Evolutionary conservation across 371 early-diverging fungal genomes (phyloP).

Genomic region (Sporodiniella umbellata): DNA sequence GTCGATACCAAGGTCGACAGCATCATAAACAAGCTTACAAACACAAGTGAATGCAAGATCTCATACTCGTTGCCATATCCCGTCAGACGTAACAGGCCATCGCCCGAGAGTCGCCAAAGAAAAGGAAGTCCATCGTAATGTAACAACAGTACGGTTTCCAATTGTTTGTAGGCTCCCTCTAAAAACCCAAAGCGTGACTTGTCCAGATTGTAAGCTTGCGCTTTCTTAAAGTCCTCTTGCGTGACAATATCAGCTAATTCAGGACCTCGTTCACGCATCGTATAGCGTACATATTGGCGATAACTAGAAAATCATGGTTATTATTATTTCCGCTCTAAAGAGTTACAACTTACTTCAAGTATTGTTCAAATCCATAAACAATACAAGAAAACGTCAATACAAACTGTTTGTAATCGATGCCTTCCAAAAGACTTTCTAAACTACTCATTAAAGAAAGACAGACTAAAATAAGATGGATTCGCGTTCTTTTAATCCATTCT

Average conservation of each 20-base stretch:
- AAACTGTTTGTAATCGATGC: conserved; percentile 67
- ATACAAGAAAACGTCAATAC: conserved; percentile 67
- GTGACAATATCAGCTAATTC: conserved; percentile 65
- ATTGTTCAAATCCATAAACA: conserved; percentile 67
- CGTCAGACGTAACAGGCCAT: conserved; percentile 38
- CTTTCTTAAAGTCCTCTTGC: conserved; percentile 75
- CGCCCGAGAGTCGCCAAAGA: conserved; percentile 71
- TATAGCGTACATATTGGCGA: conserved; percentile 75
- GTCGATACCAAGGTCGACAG: conserved; percentile 66
- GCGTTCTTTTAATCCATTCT: not conserved
- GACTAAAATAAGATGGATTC: not conserved
- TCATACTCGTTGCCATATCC: conserved; percentile 74
- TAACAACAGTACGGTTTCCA: conserved; percentile 66
- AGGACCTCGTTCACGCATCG: conserved; percentile 61
- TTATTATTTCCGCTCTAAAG: too few relatives aligned
- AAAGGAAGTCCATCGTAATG: conserved; percentile 68
- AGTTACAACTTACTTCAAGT: conserved; percentile 72
- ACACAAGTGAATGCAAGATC: conserved; percentile 73
- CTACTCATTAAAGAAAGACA: too few relatives aligned
- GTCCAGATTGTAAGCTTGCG: conserved; percentile 85
- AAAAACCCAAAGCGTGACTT: conserved; percentile 81
- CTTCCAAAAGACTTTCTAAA: conserved; percentile 22
- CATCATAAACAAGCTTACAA: conserved; percentile 59
- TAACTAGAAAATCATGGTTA: too few relatives aligned
- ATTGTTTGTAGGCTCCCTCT: conserved; percentile 51